Base-by-base conservation (phyloP, 371 early-diverging fungal genomes). In the Haplosporangium sp. region DNA sequence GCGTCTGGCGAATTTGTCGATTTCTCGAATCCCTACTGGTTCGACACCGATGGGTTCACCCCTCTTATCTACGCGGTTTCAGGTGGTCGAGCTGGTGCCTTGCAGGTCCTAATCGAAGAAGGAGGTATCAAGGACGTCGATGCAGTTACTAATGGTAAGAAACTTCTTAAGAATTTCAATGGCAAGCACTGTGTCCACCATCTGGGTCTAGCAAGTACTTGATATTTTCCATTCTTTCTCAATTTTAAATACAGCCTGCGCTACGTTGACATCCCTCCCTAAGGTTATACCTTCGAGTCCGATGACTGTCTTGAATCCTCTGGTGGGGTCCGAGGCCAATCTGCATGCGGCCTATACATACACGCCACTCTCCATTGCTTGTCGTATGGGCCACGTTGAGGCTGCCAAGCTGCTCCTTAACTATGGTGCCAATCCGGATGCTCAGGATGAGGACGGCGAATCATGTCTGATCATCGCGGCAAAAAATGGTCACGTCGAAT, bases 11-110 rank as follows among this genome's bases (percentile, higher is more conserved):
- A 89, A 48, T 88, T 87, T 50, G 61, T 73, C 23, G 60, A 74
- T 11, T 86, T 89, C 73, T 71, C 84, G 0, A 82, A 79, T 62
- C 80, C 75, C 8, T 61, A 63, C 6, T 89, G 90, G 92, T 85
- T 85, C 40, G 90, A 93, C 52, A 83, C 86, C 13, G 92, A 92
- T 67, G 93, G 91, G 2, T 87, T 86, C 65, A 89, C 87, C 0
- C 92, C 93, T 1, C 59, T 93, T 2, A 90, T 93, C 55, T 87
- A 90, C 64, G 90, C 91, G 20, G 89, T 91, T 9, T 68, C 89
- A 9, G 84, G 86, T 53, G 91, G 91, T 6, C 86, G 89, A 36
- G 82, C 86, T 7, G 82, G 82, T 5, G 86, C 87, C 11, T 74
- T 90, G 13, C 73, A 83, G 42, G 82, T 82, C 5, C 58, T 91